phyloP scores from a whole-genome alignment of 495 filamentous ascomycete species.

The Clavariopsis aquatica region DNA sequence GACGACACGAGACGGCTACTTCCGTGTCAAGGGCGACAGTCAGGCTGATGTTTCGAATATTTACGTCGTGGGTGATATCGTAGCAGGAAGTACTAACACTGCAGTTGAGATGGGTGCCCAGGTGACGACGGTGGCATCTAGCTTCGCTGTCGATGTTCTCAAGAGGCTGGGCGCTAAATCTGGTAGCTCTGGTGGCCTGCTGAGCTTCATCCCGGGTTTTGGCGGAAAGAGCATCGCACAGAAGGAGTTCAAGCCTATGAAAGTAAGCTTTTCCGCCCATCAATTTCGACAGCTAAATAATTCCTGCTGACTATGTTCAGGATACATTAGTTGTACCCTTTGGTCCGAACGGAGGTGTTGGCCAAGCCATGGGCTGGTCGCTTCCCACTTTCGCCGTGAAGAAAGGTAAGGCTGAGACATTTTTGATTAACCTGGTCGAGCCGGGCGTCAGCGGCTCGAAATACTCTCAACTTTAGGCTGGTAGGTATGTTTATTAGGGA shows the following conservation, averaged over 20 bases:
- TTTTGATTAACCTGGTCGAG: constrained; percentile 4
- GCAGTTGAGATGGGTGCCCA: constrained; percentile 25
- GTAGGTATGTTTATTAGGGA: not conserved
- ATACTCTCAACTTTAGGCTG: not conserved
- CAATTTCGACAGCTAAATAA: too few relatives aligned
- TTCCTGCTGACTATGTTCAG: too few relatives aligned
- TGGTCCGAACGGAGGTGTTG: constrained; percentile 56
- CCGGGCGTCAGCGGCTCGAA: not conserved
- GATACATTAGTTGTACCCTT: constrained; percentile 55
- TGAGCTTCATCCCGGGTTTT: constrained; percentile 9
- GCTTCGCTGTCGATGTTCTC: constrained; percentile 41
- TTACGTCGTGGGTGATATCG: constrained; percentile 53
- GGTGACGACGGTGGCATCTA: constrained; percentile 3
- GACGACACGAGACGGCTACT: constrained; percentile 45
- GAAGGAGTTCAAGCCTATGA: constrained; percentile 36
- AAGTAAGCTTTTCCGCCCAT: too few relatives aligned
- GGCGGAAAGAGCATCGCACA: constrained; percentile 25
- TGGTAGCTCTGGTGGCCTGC: constrained; percentile 11
- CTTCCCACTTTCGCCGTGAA: constrained; percentile 1
- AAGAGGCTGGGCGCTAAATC: constrained; percentile 9
- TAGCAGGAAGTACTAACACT: constrained; percentile 36
- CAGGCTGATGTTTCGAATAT: constrained; percentile 47
- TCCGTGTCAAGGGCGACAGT: constrained; percentile 47
- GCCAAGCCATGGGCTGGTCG: constrained; percentile 53
- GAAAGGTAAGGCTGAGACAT: constrained; percentile 6